These are phyloP conservation scores for Ustilago esculenta DNA, from an alignment of 1,284 basidiomycete genomes.

Conservation along the genomic window DNA sequence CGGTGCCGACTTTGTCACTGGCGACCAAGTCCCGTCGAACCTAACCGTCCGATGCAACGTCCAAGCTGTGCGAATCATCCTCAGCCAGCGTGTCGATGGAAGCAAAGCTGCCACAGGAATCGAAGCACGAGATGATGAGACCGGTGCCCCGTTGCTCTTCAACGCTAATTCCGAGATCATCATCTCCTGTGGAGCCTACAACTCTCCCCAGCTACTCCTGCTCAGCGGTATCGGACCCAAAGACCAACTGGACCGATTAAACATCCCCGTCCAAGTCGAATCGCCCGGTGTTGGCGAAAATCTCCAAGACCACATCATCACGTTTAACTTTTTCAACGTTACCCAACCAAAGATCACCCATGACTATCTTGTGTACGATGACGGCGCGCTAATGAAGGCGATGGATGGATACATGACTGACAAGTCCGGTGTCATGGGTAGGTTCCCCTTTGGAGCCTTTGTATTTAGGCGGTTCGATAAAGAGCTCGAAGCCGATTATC, in stretches of 20 bases:
- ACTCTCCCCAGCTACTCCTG: constrained; percentile 58
- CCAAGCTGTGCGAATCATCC: too few species aligned
- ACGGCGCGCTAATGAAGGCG: not conserved
- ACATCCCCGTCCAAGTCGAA: constrained; percentile 18
- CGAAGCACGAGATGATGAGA: constrained; percentile 9
- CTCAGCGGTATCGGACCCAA: constrained; percentile 46
- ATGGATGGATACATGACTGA: constrained; percentile 10
- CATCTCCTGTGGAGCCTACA: constrained; percentile 49
- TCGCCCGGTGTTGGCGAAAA: constrained; percentile 37
- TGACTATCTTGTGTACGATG: constrained; percentile 1
- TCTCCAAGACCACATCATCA: constrained; percentile 52
- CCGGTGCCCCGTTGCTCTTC: constrained; percentile 12
- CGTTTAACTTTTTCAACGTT: constrained; percentile 3
- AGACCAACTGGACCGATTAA: constrained; percentile 12
- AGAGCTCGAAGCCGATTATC: constrained; percentile 14
- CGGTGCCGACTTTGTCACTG: constrained; percentile 14
- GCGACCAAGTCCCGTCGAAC: too few species aligned
- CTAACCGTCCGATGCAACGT: too few species aligned
- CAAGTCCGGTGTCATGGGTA: constrained; percentile 11
- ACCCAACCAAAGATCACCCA: constrained; percentile 2
- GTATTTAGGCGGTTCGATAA: constrained; percentile 19
- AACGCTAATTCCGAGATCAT: constrained; percentile 50
- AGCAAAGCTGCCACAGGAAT: constrained; percentile 9
- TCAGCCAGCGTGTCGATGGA: too few species aligned
- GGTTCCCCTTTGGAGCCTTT: constrained; percentile 22